Conservation (phyloP, 208 protist species). For the Leishmania tarentolae region DNA sequence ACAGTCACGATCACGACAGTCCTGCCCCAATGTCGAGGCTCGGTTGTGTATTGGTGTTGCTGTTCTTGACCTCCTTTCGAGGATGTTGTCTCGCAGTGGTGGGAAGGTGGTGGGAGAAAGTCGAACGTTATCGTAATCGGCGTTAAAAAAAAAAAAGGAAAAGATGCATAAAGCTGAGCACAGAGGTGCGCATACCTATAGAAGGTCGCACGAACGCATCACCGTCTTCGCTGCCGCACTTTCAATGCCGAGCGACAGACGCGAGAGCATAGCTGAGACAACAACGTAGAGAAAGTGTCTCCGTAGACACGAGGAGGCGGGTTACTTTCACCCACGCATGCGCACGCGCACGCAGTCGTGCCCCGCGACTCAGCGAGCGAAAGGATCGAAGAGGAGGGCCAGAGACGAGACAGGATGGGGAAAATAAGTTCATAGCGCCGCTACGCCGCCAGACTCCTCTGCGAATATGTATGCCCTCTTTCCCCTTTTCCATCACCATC, state of each 20-base stretch:
- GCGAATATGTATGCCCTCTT: not conserved
- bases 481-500: not conserved
- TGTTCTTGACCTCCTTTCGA: not conserved
- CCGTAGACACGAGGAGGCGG: no score
- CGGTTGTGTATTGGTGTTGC: not conserved
- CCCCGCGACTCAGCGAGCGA: not conserved
- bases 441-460: not conserved
- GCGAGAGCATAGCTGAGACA: not conserved
- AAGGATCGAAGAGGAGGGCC: not conserved
- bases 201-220: not conserved
- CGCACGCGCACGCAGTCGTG: not conserved
- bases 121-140: not conserved
- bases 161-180: not conserved
- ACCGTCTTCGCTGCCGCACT: not conserved
- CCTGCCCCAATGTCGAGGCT: not conserved
- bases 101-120: not conserved
- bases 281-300: not conserved
- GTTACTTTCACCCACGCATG: not conserved
- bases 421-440: not conserved
- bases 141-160: not conserved
- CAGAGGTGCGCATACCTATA: not conserved
- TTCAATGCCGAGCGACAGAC: not conserved
- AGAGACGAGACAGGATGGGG: not conserved
- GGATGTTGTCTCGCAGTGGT: not conserved
- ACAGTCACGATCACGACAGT: not conserved